Evolutionary conservation across 768 basidiomycete species (phyloP), one percentile per base, ranked within the genome.

Genomic region (Baorangia bicolor): DNA sequence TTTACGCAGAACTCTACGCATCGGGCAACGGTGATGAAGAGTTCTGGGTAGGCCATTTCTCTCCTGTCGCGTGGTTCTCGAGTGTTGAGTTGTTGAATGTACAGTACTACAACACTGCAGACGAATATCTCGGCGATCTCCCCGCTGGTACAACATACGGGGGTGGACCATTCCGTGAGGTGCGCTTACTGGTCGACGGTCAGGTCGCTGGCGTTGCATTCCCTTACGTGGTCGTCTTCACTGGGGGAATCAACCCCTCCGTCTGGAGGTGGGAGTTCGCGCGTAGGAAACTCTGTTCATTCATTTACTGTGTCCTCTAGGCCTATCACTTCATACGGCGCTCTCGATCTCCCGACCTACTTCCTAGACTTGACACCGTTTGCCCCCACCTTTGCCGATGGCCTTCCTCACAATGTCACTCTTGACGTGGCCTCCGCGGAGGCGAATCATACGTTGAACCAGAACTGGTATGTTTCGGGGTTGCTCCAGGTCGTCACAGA

Each of bases 391-490:
- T 77, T 92, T 34, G 78, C 84, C 0, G 88, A 89, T 53, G 85
- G 85, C 3, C 68, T 80, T n/a, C 74, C 84, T 21, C 92, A 92
- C 68, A 84, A 75, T 43, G 79, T 92, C 64, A 81, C 84, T 49
- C 75, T 94, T 40, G 85, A 93, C 63, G 85, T 92, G 40, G 81
- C 77, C 21, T 90, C 90, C 5, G 84, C 85, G 18, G 86, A 92
- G 67, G 61, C 68, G 8, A 77, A 86, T 62, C 87, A 86, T 55
- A 71, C 76, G n/a, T 82, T 87, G 63, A 79, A 86, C 48, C 77
- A 81, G 57, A 91, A 90, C 64, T 92, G 90, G 91, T 88, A 82
- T 64, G 82, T 91, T 27, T 89, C 88, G 4, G 90, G 79, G 12
- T 65, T 75, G 37, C 68, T 92, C 7, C 88, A 92, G 66, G 84